Conservation (phyloP, 2,329 filamentous ascomycete species). For the Seiridium unicorne region DNA sequence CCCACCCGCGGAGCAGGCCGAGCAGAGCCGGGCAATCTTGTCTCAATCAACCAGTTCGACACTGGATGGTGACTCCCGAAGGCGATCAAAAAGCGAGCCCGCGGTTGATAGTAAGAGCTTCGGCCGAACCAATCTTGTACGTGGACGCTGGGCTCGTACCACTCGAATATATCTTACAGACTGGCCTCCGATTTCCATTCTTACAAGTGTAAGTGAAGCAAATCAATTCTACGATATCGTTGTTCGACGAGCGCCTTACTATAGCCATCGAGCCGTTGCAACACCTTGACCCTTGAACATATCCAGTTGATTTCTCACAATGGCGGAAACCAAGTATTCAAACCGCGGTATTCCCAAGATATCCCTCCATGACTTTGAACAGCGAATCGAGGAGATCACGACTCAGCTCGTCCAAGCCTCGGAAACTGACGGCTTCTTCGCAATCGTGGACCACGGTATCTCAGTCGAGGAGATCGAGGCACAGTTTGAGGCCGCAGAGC, state of each 20-base stretch:
- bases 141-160: neutral
- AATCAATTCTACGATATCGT: too few relatives aligned
- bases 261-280: too few relatives aligned
- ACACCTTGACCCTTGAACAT: neutral
- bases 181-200: too few relatives aligned
- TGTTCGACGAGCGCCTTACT: too few relatives aligned
- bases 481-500: conserved; percentile 48
- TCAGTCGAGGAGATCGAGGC: conserved; percentile 43
- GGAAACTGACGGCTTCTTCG: conserved; percentile 61
- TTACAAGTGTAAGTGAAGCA: too few relatives aligned
- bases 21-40: neutral
- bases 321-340: conserved; percentile 35
- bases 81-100: neutral
- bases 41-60: neutral
- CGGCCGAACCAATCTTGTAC: neutral
- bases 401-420: conserved; percentile 49
- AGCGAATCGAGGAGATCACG: conserved; percentile 53
- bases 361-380: conserved; percentile 51
- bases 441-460: conserved; percentile 54
- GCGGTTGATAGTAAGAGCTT: neutral
- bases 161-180: neutral
- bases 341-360: conserved; percentile 47
- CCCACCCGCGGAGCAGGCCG: conserved; percentile 5
- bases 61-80: neutral
- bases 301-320: conserved; percentile 1